These are phyloP conservation scores for Pholiota adiposa DNA, from an alignment of 1,284 basidiomycete species.

Conservation along the genomic window DNA sequence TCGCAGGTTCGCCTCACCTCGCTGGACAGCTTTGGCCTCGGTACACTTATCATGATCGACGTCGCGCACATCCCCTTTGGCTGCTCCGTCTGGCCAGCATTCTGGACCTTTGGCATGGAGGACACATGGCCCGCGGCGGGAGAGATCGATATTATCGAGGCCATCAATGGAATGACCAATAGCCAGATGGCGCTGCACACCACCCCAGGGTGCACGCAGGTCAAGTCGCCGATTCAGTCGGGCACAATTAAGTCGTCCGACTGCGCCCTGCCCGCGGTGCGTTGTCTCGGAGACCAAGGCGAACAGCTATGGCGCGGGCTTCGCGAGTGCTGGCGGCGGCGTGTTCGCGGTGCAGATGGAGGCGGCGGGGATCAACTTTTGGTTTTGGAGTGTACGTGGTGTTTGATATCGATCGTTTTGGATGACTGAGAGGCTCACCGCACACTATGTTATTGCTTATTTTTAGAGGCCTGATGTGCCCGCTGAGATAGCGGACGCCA, in stretches of 20 bases:
- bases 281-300: constrained; percentile 59
- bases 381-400: constrained; percentile 75
- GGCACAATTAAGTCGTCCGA: constrained; percentile 42
- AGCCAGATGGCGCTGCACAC: constrained; percentile 72
- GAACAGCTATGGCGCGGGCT: constrained; percentile 63
- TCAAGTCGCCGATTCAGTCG: constrained; percentile 29
- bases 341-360: constrained; percentile 77
- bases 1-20: constrained; percentile 61
- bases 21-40: constrained; percentile 52
- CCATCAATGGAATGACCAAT: constrained; percentile 47
- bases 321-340: constrained; percentile 71
- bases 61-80: constrained; percentile 63
- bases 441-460: neutral
- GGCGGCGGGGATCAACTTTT: constrained; percentile 54
- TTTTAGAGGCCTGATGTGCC: constrained; percentile 44
- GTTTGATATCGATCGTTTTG: constrained; percentile 1
- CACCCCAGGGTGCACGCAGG: constrained; percentile 42
- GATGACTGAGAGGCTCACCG: neutral
- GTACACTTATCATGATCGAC: constrained; percentile 61
- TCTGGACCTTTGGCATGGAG: constrained; percentile 55
- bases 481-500: constrained; percentile 37
- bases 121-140: constrained; percentile 58
- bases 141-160: constrained; percentile 65
- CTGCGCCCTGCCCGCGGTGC: constrained; percentile 59
- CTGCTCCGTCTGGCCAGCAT: constrained; percentile 67